phyloP scores from a whole-genome alignment of 2,329 filamentous ascomycete genomes.

The Hypomyces perniciosus region DNA sequence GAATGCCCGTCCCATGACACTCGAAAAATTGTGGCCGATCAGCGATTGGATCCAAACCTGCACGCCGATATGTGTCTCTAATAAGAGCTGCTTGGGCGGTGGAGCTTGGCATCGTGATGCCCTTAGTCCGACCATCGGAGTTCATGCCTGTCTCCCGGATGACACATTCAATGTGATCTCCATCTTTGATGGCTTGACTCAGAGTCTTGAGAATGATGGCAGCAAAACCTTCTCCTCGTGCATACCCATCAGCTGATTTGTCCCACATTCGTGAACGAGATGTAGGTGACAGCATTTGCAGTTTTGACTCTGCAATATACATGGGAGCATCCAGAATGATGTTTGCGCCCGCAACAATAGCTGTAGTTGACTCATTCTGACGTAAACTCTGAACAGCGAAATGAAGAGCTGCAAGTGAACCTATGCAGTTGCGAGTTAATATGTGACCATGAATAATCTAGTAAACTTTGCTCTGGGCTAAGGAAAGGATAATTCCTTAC shows the following conservation, averaged over 20 bases:
- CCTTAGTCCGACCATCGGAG: constrained; percentile 36
- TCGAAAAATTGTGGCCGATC: background rate
- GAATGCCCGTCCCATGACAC: constrained; percentile 15
- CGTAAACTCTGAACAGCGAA: constrained; percentile 25
- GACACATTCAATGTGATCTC: constrained; percentile 32
- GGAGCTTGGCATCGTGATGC: constrained; percentile 28
- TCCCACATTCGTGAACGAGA: constrained; percentile 19
- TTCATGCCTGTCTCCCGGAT: constrained; percentile 31
- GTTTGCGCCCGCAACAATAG: constrained; percentile 36
- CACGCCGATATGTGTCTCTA: background rate
- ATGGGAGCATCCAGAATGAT: constrained; percentile 28
- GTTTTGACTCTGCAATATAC: background rate
- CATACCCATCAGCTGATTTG: constrained; percentile 41
- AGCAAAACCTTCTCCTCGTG: constrained; percentile 32
- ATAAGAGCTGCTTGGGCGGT: constrained; percentile 21
- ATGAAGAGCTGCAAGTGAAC: constrained; percentile 37
- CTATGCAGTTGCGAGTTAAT: too few species aligned
- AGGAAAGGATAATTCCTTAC: constrained; percentile 18
- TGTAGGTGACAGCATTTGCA: constrained; percentile 18
- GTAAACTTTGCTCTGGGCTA: too few species aligned
- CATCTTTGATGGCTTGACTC: constrained; percentile 34
- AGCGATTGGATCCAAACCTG: background rate
- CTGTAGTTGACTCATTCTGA: constrained; percentile 25
- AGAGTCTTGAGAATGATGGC: constrained; percentile 41
- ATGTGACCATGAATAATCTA: too few species aligned